phyloP scores from a whole-genome alignment of 2,329 filamentous ascomycete genomes.

The Pyricularia sp. region DNA sequence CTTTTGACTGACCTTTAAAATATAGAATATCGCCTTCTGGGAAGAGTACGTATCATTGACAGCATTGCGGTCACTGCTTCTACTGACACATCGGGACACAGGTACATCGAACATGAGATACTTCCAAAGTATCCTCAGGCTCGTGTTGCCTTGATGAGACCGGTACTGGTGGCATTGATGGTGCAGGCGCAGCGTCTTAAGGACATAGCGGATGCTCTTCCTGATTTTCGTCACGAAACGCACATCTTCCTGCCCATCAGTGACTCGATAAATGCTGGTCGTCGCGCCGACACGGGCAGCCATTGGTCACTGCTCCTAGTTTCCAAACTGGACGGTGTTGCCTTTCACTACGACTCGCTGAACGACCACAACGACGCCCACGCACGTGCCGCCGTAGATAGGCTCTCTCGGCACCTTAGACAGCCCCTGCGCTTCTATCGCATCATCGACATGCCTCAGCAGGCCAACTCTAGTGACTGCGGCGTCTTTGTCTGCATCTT shows the following conservation, averaged over 20 bases:
- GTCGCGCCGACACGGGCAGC: slow-evolving; percentile 71
- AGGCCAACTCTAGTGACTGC: slow-evolving; percentile 87
- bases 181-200: slow-evolving; percentile 18
- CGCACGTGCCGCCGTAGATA: slow-evolving; percentile 54
- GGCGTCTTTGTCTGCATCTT: slow-evolving; percentile 91
- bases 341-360: slow-evolving; percentile 94
- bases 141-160: slow-evolving; percentile 79
- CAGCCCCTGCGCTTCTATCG: slow-evolving; percentile 62
- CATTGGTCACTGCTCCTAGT: slow-evolving; percentile 95
- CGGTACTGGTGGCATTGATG: slow-evolving; percentile 87
- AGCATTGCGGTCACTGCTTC: too few species aligned
- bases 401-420: slow-evolving; percentile 56
- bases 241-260: slow-evolving; percentile 96
- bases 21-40: slow-evolving; percentile 89
- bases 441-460: slow-evolving; percentile 74
- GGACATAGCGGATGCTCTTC: slow-evolving; percentile 52
- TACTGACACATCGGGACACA: slow-evolving; percentile 13
- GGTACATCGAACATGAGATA: slow-evolving; percentile 81
- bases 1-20: slow-evolving; percentile 8
- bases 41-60: slow-evolving; percentile 55
- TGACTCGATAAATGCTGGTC: slow-evolving; percentile 59
- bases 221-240: slow-evolving; percentile 66
- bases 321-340: slow-evolving; percentile 72
- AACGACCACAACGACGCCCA: slow-evolving; percentile 62
- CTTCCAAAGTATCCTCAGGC: slow-evolving; percentile 68